These are phyloP conservation scores for Babesia ovis DNA, from an alignment of 169 alveolate species.

Conservation along the genomic window DNA sequence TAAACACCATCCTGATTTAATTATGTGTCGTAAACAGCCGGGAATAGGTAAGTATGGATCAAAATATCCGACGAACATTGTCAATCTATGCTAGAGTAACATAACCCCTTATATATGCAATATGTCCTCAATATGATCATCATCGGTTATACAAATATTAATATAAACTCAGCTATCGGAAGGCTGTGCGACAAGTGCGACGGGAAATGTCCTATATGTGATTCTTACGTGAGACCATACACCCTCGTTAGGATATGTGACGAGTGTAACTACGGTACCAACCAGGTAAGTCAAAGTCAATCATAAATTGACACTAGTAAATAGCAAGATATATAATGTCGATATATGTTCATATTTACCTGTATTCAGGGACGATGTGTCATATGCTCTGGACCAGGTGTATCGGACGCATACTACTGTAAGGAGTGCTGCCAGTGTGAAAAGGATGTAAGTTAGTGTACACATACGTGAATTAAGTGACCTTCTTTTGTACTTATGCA, in stretches of 20 bases:
- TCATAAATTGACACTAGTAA: no score
- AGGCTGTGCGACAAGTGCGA: conserved; percentile 98
- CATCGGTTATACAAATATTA: not conserved
- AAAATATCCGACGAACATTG: no score
- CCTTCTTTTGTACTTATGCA: no score
- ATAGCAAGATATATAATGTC: no score
- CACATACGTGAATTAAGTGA: not conserved
- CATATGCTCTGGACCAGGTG: conserved; percentile 98
- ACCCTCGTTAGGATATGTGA: conserved; percentile 96
- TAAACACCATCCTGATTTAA: conserved; percentile 90
- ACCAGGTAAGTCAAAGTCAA: conserved; percentile 86
- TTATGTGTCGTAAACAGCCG: conserved; percentile 98
- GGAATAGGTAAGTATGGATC: conserved; percentile 86
- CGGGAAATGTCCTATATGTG: conserved; percentile 99
- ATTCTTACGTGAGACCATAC: conserved; percentile 97
- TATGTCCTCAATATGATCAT: no score
- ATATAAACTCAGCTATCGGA: conserved; percentile 87
- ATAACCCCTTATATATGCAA: no score
- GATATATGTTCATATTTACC: not conserved
- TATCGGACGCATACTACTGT: conserved; percentile 98
- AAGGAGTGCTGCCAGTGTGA: conserved; percentile 96
- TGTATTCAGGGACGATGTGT: conserved; percentile 95
- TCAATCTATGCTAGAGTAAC: no score
- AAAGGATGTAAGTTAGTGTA: conserved; percentile 86
- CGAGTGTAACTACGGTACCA: conserved; percentile 98